These are phyloP conservation scores for Exophiala phaeomuriformis DNA, from an alignment of 2,329 filamentous ascomycete species.

Conservation along the genomic window DNA sequence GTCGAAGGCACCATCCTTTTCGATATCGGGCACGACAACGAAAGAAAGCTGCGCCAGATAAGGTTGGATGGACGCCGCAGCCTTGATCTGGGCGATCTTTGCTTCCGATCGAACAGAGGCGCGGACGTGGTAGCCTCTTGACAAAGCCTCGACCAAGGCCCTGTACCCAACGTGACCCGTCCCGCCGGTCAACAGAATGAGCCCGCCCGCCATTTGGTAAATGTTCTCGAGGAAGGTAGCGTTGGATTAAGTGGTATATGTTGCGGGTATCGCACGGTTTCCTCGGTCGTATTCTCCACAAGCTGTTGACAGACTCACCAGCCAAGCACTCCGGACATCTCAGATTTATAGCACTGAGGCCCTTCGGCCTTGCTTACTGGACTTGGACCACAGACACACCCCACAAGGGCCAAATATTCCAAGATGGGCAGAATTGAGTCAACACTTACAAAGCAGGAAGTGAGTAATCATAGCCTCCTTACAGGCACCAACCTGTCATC, in stretches of 20 bases:
- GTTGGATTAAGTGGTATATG: not conserved
- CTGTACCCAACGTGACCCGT: slow-evolving; percentile 28
- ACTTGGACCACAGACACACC: too few species aligned
- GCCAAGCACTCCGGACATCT: too few species aligned
- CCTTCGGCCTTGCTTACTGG: too few species aligned
- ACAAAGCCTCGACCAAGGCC: slow-evolving; percentile 24
- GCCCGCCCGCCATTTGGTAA: slow-evolving; percentile 11
- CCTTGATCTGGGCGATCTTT: slow-evolving; percentile 21
- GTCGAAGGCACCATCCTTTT: slow-evolving; percentile 64
- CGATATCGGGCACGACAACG: slow-evolving; percentile 65
- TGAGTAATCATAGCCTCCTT: too few species aligned
- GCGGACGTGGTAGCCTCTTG: slow-evolving; percentile 27
- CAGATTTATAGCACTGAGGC: too few species aligned
- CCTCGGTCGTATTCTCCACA: not conserved
- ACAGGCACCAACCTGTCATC: too few species aligned
- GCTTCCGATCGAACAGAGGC: slow-evolving; percentile 27
- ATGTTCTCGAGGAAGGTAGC: not conserved
- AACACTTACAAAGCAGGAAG: too few species aligned
- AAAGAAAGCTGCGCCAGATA: slow-evolving; percentile 51
- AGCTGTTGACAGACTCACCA: too few species aligned
- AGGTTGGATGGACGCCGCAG: slow-evolving; percentile 19
- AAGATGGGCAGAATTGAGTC: too few species aligned
- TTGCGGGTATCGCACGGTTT: not conserved
- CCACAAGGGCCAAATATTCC: too few species aligned
- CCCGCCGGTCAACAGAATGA: slow-evolving; percentile 25